Evolutionary conservation across 768 basidiomycete genomes (phyloP), one percentile per base, ranked within the genome.

Genomic region (Tylopilus sp.): DNA sequence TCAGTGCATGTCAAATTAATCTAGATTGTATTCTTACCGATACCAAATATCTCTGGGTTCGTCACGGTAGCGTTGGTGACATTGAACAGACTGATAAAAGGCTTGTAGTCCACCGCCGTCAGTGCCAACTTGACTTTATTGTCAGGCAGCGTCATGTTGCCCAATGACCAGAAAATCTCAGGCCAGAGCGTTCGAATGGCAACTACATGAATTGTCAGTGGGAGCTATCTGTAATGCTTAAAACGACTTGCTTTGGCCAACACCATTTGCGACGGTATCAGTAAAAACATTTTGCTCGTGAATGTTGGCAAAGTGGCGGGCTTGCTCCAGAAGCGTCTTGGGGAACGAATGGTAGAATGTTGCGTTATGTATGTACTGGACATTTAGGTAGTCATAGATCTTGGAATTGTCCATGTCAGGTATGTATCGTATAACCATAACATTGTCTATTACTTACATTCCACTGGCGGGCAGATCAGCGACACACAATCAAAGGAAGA

Each of bases 71-170:
- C 74, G 47, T 86, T 87, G 17, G 87, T 85, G 65, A 87, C 81
- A 56, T 82, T 81, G 77, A 95, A 87, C 65, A 94, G 71, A 30
- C 88, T 89, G 62, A 93, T 85, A 76, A 94, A 90, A 11, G 91
- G 85, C 70, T 93, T 91, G 74, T 93, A 93, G 55, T 89, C 87
- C 7, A 85, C 81, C 70, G 86, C 81, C 54, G 87, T 77, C 59
- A 91, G 69, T 62, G 85, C 77, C 66, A 94, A 75, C 65, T 89
- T 85, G 49, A 93, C 79, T 28, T 84, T 84, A 70, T 89, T 86
- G 55, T 75, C 78, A 55, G 83, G 77, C 71, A 81, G 81, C 15
- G 86, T 80, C 72, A 95, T 86, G 62, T 82, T 83, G 59, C 88
- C 81, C 53, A 94, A 76, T 20, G 86, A 81, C 53, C 69, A 74